phyloP scores from a whole-genome alignment of 768 basidiomycete genomes.

The Pulveroboletus sp. region DNA sequence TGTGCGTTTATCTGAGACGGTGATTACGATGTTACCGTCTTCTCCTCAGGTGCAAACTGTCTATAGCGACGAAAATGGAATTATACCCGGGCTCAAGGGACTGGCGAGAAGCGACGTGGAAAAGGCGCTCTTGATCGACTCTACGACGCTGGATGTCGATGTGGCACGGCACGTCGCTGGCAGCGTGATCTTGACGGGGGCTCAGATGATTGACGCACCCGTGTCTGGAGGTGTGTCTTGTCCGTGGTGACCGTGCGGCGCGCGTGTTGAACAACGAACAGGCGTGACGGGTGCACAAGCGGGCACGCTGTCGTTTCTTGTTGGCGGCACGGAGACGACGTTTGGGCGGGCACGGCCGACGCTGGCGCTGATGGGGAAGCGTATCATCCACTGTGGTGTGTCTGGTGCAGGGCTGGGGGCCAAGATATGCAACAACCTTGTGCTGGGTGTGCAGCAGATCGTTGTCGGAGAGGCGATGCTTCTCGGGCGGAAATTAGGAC shows the following conservation, averaged over 20 bases:
- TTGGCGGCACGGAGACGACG: slow-evolving; percentile 67
- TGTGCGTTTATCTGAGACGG: slow-evolving; percentile 54
- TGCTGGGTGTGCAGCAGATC: slow-evolving; percentile 78
- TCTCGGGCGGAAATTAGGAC: slow-evolving; percentile 76
- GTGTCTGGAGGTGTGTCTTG: slow-evolving; percentile 79
- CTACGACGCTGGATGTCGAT: slow-evolving; percentile 83
- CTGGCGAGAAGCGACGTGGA: slow-evolving; percentile 38
- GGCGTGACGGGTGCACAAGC: slow-evolving; percentile 86
- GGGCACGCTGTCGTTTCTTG: slow-evolving; percentile 87
- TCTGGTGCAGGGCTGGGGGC: slow-evolving; percentile 82
- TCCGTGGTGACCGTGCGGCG: neutral
- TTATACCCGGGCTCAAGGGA: slow-evolving; percentile 59
- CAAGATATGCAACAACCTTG: slow-evolving; percentile 88
- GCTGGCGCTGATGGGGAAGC: slow-evolving; percentile 73
- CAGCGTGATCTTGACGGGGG: slow-evolving; percentile 52
- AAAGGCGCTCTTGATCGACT: slow-evolving; percentile 76
- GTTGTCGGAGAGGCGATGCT: slow-evolving; percentile 90
- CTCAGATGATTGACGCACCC: slow-evolving; percentile 86
- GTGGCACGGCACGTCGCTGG: slow-evolving; percentile 66
- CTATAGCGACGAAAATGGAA: slow-evolving; percentile 58
- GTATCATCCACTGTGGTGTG: slow-evolving; percentile 79
- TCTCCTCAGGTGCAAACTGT: slow-evolving; percentile 83
- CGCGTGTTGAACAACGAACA: slow-evolving; percentile 26
- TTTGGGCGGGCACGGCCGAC: slow-evolving; percentile 58
- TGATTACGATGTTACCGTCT: slow-evolving; percentile 92